phyloP scores from a whole-genome alignment of 192 early-diverging fungal species.

The Coemansia sp. region DNA sequence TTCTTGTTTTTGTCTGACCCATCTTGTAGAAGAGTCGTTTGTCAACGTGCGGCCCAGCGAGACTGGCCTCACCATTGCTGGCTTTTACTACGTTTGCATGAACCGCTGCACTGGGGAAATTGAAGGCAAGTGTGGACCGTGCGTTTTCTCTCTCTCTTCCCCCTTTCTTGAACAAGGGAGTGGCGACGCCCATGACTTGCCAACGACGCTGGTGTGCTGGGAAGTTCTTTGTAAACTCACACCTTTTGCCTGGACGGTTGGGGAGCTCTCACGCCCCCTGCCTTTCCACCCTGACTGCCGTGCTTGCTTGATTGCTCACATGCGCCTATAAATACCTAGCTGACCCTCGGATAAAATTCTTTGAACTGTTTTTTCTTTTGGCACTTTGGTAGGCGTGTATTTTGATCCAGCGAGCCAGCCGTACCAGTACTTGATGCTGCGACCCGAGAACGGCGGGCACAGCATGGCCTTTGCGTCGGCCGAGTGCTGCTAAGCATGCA shows the following conservation, averaged over 20 bases:
- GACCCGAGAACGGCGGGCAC: slow-evolving; percentile 10
- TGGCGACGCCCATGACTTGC: background rate
- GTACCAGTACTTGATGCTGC: slow-evolving; percentile 34
- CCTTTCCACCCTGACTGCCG: no score
- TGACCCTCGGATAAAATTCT: no score
- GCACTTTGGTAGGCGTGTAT: slow-evolving; percentile 32
- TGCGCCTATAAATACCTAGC: no score
- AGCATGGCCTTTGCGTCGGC: slow-evolving; percentile 34
- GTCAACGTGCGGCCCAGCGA: slow-evolving; percentile 52
- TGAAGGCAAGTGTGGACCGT: slow-evolving; percentile 45
- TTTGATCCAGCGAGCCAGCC: slow-evolving; percentile 33
- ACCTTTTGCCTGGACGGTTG: no score
- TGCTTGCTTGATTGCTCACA: no score
- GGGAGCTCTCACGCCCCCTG: no score
- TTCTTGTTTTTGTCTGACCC: background rate
- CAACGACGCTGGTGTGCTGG: no score
- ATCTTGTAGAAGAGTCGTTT: slow-evolving; percentile 51
- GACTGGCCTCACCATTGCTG: slow-evolving; percentile 60
- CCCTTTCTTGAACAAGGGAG: background rate
- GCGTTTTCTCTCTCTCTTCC: background rate
- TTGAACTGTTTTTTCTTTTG: background rate
- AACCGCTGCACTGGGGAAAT: slow-evolving; percentile 54
- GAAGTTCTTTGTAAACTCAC: no score
- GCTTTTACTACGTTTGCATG: slow-evolving; percentile 68
- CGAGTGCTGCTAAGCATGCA: slow-evolving; percentile 15